Evolutionary conservation across 305 asterid genomes (phyloP).

Genomic region (Fraxinus sp.): DNA sequence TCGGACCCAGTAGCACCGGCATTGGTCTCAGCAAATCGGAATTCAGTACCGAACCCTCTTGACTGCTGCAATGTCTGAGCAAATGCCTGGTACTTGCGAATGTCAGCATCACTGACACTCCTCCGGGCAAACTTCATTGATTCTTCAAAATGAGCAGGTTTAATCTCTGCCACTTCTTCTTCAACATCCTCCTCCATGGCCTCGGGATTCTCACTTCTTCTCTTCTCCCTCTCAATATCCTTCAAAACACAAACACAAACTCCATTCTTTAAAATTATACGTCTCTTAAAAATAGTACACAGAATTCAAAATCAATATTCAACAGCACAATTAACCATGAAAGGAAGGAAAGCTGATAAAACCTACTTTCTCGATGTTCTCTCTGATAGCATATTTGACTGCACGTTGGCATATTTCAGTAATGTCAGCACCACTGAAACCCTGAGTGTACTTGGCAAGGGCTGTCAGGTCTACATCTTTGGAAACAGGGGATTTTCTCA

Average conservation of each 20-base stretch:
- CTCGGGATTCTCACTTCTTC: constrained; percentile 47
- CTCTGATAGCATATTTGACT: constrained; percentile 57
- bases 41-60: constrained; percentile 55
- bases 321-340: neutral
- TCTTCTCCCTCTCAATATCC: constrained; percentile 60
- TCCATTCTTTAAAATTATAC: neutral
- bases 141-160: constrained; percentile 54
- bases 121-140: constrained; percentile 59
- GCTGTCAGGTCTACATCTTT: constrained; percentile 49
- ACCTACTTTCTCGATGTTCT: constrained; percentile 53
- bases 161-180: constrained; percentile 53
- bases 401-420: constrained; percentile 64
- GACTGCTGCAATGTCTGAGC: constrained; percentile 70
- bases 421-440: constrained; percentile 63
- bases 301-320: neutral
- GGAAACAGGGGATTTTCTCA: constrained; percentile 52
- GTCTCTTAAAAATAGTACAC: neutral
- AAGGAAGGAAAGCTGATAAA: neutral
- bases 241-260: constrained; percentile 4
- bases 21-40: constrained; percentile 44
- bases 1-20: constrained; percentile 31
- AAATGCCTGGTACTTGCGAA: constrained; percentile 58
- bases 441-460: constrained; percentile 59
- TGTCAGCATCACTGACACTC: constrained; percentile 60
- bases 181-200: constrained; percentile 59